Conservation (phyloP, 805 yeast species). For the Ogataea glucozyma region DNA sequence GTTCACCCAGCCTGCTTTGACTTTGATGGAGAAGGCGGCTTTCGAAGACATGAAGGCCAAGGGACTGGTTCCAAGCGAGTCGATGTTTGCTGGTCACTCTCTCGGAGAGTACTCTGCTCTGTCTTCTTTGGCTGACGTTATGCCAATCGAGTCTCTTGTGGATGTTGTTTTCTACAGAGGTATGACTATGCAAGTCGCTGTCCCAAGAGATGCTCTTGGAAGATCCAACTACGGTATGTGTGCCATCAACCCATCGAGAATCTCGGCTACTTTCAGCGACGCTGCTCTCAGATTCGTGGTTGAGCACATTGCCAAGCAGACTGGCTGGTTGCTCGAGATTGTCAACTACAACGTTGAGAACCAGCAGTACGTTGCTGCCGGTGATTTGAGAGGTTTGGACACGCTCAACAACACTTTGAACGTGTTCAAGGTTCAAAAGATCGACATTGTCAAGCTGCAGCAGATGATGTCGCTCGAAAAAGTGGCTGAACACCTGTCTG, state of each 20-base stretch:
- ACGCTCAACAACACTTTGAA: constrained; percentile 91
- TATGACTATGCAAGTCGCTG: constrained; percentile 99
- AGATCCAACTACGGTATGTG: constrained; percentile 99
- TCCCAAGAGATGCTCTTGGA: constrained; percentile 92
- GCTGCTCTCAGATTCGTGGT: constrained; percentile 94
- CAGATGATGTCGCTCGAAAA: constrained; percentile 81
- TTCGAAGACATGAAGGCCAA: constrained; percentile 96
- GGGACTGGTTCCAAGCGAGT: constrained; percentile 91
- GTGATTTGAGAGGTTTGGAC: constrained; percentile 95
- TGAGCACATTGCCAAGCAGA: constrained; percentile 77
- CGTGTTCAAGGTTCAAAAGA: constrained; percentile 89
- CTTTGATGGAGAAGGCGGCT: constrained; percentile 98
- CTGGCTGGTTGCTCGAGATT: constrained; percentile 94
- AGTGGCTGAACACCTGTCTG: constrained; percentile 83
- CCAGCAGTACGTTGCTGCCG: constrained; percentile 98
- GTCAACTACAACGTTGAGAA: constrained; percentile 98
- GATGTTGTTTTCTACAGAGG: constrained; percentile 99
- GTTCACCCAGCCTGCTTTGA: constrained; percentile 98
- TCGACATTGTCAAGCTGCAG: constrained; percentile 86
- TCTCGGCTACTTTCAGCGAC: constrained; percentile 84
- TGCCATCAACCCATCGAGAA: constrained; percentile 96
- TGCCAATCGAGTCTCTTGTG: constrained; percentile 96
- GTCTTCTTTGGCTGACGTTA: constrained; percentile 95
- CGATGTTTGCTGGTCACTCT: constrained; percentile 98
- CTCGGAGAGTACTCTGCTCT: constrained; percentile 98